phyloP scores from a whole-genome alignment of 305 asterid genomes.

The Stenogyne calaminthoides region DNA sequence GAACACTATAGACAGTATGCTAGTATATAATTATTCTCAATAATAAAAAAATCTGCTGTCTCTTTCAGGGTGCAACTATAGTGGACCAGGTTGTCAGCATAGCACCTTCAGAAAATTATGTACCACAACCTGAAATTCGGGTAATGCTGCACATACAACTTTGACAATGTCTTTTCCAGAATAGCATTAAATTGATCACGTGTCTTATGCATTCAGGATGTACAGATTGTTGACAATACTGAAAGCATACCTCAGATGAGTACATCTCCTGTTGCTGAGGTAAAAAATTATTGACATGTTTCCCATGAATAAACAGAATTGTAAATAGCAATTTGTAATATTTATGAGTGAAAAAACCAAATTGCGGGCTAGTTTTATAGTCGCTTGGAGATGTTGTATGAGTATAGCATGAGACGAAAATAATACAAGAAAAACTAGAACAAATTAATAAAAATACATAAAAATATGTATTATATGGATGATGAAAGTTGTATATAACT shows the following conservation, averaged over 20 bases:
- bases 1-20: conserved; percentile 15
- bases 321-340: conserved; percentile 1
- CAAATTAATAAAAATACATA: not conserved
- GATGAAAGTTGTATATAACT: conserved; percentile 3
- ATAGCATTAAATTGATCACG: conserved; percentile 24
- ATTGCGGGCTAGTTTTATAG: not conserved
- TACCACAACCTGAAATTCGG: conserved; percentile 52
- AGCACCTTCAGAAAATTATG: conserved; percentile 62
- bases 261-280: conserved; percentile 61
- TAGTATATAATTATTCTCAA: conserved; percentile 19
- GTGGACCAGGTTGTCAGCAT: conserved; percentile 84
- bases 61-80: conserved; percentile 86
- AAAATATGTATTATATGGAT: not conserved
- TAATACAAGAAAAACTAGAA: not conserved
- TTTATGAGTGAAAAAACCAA: not conserved
- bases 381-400: not conserved
- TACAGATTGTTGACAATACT: conserved; percentile 57
- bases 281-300: conserved; percentile 29
- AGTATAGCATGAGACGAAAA: not conserved
- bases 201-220: conserved; percentile 57
- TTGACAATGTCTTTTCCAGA: not conserved
- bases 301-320: conserved; percentile 2
- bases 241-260: conserved; percentile 51
- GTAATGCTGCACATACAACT: conserved; percentile 35
- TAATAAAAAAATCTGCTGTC: conserved; percentile 12